phyloP scores from a whole-genome alignment of 139 green algal genomes.

The Chlorella sorokiniana region DNA sequence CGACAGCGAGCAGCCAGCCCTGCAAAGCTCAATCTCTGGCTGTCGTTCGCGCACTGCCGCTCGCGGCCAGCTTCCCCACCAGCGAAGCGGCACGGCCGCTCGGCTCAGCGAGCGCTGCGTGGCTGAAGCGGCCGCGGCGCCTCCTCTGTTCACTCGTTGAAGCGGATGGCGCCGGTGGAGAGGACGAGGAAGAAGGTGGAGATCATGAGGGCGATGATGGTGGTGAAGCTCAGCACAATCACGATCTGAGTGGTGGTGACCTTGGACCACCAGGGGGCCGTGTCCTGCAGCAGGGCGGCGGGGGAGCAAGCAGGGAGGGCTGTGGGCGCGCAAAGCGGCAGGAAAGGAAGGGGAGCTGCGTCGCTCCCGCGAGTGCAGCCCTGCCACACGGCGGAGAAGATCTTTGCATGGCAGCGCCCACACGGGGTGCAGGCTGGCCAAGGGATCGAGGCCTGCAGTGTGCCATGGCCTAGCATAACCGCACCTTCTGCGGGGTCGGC shows the following conservation, averaged over 20 bases:
- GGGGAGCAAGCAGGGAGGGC: too few relatives aligned
- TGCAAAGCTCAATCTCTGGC: too few relatives aligned
- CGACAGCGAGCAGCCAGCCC: too few relatives aligned
- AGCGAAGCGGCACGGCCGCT: too few relatives aligned
- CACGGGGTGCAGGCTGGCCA: neutral
- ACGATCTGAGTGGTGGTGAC: conserved; percentile 71
- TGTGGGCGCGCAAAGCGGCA: neutral
- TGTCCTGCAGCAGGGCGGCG: neutral
- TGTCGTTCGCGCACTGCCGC: too few relatives aligned
- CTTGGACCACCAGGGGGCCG: conserved; percentile 57
- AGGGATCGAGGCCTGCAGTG: neutral
- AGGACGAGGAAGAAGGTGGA: conserved; percentile 75
- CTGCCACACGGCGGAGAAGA: neutral
- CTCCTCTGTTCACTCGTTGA: conserved; percentile 59
- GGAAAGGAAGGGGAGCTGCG: neutral
- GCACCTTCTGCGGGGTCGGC: conserved; percentile 22
- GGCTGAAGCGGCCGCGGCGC: too few relatives aligned
- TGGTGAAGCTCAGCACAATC: conserved; percentile 71
- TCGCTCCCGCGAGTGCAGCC: neutral
- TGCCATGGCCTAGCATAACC: neutral
- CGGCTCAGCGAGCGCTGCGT: too few relatives aligned
- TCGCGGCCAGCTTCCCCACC: too few relatives aligned
- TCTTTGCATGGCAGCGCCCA: too few relatives aligned
- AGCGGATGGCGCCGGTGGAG: conserved; percentile 66
- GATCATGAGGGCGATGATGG: conserved; percentile 82